Evolutionary conservation across 2,329 filamentous ascomycete genomes (phyloP), one percentile per base, ranked within the genome.

Genomic region (Fusarium domesticum): DNA sequence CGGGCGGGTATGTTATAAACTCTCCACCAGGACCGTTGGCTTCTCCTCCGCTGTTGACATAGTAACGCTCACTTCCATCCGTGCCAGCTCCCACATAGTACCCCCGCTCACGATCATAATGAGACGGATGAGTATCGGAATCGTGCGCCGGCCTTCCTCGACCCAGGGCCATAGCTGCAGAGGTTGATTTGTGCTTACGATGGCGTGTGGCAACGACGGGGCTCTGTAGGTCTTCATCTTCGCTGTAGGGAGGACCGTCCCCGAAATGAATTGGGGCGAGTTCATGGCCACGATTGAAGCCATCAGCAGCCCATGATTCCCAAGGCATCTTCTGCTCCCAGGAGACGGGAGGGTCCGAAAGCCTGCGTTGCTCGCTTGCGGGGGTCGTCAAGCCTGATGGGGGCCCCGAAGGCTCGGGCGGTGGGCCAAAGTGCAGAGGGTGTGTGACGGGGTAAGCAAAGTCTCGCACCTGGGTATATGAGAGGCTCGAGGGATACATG

Each of bases 151-250:
- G 65, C 61, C 74, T 74, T 39, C 70, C 70, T 61, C 71, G 64
- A 35, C 64, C 65, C 42, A 57, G 54, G 52, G 54, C 74, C 67
- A 59, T 72, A 4, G 74, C 68, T 15, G 76, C 74, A 2, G 76
- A 76, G 1, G 80, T 77, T 3, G 85, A 88, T 66, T 88, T 95
- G 69, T 91, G 85, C 68, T 93, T 95, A 62, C 87, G 85, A 66
- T 95, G 90, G 45, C 87, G 78, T 31, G 87, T 87, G 54, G 86
- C 89, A 12, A 91, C 89, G 15, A 96, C 88, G 0, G 91, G 91
- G 63, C 90, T 95, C 61, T 93, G 89, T 34, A 96, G 76, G 66
- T 97, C 93, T 58, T 97, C 90, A 61, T 97, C 91, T 69, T 96
- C 91, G 66, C 89, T 95, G 72, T 90, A 97, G 3, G 91, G 92